A percentile compares a stretch with the other conserved stretches of the same genome.
phyloP scores from a whole-genome alignment of 1,284 basidiomycete species.

The Trametes pubescens region DNA sequence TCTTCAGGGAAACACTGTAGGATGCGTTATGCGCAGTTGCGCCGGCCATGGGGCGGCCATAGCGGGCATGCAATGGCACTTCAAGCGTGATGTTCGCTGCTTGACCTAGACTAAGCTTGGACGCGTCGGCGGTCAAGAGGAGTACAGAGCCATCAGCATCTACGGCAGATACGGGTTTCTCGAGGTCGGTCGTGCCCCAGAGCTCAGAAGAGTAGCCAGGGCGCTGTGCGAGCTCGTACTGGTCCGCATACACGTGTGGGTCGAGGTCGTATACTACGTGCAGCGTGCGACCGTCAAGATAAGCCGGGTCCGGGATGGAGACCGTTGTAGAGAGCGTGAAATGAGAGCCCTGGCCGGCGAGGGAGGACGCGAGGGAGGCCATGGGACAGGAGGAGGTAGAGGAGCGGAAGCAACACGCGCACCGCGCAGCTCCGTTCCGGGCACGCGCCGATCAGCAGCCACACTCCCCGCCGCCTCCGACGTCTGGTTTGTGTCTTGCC shows the following conservation, averaged over 20 bases:
- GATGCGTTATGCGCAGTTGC: conserved; percentile 25
- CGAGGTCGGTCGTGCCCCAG: conserved; percentile 55
- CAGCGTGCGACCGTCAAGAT: conserved; percentile 43
- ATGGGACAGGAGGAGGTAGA: conserved; percentile 9
- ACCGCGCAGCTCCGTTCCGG: conserved; percentile 10
- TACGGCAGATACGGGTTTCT: conserved; percentile 56
- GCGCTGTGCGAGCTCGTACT: conserved; percentile 58
- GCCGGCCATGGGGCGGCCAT: conserved; percentile 44
- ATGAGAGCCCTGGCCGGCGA: conserved; percentile 41
- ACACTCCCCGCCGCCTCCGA: background rate
- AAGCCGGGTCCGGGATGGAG: conserved; percentile 6
- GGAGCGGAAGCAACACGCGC: conserved; percentile 24
- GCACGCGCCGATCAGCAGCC: conserved; percentile 19
- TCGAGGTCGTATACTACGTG: conserved; percentile 54
- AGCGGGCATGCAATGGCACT: conserved; percentile 61
- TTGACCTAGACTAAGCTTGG: background rate
- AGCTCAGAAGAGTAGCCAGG: conserved; percentile 50
- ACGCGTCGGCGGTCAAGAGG: conserved; percentile 45
- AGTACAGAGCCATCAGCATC: conserved; percentile 46
- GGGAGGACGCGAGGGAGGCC: conserved; percentile 31
- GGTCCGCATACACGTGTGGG: conserved; percentile 57
- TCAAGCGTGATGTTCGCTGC: conserved; percentile 43
- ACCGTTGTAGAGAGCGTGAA: conserved; percentile 38
- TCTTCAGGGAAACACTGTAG: conserved; percentile 39
- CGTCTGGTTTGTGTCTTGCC: conserved; percentile 2